Conservation (phyloP, 305 asterid genomes). For the Andrographis paniculata region DNA sequence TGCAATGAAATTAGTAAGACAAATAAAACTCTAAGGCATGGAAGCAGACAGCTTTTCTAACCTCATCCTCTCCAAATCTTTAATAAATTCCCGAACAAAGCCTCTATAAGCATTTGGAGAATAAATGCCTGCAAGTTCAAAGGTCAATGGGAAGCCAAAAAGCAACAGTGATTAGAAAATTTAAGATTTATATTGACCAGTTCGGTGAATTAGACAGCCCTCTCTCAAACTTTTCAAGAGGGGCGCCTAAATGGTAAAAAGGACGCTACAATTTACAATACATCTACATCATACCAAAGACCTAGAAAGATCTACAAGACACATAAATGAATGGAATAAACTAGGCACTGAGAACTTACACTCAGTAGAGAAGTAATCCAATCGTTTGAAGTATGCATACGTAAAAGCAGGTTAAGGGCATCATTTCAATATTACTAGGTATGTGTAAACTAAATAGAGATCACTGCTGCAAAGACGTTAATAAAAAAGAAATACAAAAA, state of each 20-base stretch:
- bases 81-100: slow-evolving; percentile 94
- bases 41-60: slow-evolving; percentile 6
- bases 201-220: too few species aligned
- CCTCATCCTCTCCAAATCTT: slow-evolving; percentile 96
- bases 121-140: slow-evolving; percentile 58
- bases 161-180: background rate
- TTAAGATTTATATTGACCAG: too few species aligned
- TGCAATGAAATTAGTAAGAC: slow-evolving; percentile 1
- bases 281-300: background rate
- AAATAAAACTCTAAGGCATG: background rate
- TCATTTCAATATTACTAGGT: slow-evolving; percentile 16
- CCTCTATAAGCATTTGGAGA: slow-evolving; percentile 99
- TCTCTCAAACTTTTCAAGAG: too few species aligned
- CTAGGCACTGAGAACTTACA: slow-evolving; percentile 41
- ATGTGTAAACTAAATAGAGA: slow-evolving; percentile 7
- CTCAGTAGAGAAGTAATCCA: slow-evolving; percentile 98
- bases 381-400: slow-evolving; percentile 90
- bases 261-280: background rate
- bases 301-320: background rate
- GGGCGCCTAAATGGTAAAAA: background rate
- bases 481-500: background rate
- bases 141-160: slow-evolving; percentile 2
- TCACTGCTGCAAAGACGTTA: slow-evolving; percentile 11
- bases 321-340: slow-evolving; percentile 13
- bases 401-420: slow-evolving; percentile 64